phyloP scores from a whole-genome alignment of 2,329 filamentous ascomycete genomes.

The Alternaria sp. region DNA sequence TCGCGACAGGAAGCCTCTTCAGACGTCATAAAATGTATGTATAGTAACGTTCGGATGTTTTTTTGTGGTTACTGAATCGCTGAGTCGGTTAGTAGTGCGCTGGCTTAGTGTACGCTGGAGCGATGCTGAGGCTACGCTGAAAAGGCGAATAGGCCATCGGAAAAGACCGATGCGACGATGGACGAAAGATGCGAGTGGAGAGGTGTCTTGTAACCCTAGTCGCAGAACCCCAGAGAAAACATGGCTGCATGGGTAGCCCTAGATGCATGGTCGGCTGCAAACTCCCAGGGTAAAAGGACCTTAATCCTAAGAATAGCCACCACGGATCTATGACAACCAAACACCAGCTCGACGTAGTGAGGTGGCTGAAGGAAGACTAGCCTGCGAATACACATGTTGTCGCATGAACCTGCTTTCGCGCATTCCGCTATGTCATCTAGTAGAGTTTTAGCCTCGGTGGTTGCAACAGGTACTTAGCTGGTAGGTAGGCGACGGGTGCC shows the following conservation, averaged over 20 bases:
- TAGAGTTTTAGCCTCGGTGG: conserved; percentile 28
- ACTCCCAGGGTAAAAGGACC: conserved; percentile 36
- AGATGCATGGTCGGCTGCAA: conserved; percentile 9
- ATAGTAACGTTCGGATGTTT: background rate
- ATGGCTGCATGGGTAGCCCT: conserved; percentile 1
- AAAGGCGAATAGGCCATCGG: background rate
- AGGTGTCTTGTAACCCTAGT: conserved; percentile 26
- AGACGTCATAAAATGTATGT: conserved; percentile 9
- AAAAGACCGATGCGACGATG: background rate
- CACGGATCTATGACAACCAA: conserved; percentile 12
- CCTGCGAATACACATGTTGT: conserved; percentile 32
- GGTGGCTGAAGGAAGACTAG: conserved; percentile 30
- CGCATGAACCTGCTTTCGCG: conserved; percentile 37
- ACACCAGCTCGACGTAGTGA: conserved; percentile 26
- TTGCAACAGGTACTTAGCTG: background rate
- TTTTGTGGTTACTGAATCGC: background rate
- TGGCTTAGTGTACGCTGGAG: background rate
- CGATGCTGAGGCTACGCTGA: background rate
- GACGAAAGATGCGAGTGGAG: conserved; percentile 7
- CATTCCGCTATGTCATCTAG: conserved; percentile 25
- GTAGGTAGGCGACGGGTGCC: conserved; percentile 11
- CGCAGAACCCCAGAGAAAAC: conserved; percentile 4
- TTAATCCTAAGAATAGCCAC: conserved; percentile 44
- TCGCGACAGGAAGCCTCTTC: background rate
- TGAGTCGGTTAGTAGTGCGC: background rate